phyloP scores from a whole-genome alignment of 2,329 filamentous ascomycete genomes.

The Xylaria sp. region DNA sequence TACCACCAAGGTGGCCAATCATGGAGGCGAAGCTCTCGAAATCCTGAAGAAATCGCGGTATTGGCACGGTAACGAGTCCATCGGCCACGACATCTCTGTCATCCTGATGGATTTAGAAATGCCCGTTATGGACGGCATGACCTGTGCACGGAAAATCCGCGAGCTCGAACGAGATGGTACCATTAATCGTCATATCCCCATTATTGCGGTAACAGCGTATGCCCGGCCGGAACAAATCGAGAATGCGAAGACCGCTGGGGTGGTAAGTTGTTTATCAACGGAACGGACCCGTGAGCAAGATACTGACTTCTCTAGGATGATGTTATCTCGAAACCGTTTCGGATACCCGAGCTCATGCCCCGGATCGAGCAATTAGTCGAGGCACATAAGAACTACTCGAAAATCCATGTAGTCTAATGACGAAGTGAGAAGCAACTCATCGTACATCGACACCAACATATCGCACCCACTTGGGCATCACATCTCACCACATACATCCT shows the following conservation, averaged over 20 bases:
- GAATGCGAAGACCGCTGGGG: slow-evolving; percentile 65
- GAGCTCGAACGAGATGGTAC: slow-evolving; percentile 59
- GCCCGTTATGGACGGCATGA: slow-evolving; percentile 78
- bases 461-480: too few relatives aligned
- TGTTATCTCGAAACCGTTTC: slow-evolving; percentile 75
- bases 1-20: slow-evolving; percentile 57
- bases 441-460: too few relatives aligned
- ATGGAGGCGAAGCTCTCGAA: slow-evolving; percentile 58
- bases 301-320: slow-evolving; percentile 50
- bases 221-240: slow-evolving; percentile 69
- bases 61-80: slow-evolving; percentile 45
- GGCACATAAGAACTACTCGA: slow-evolving; percentile 3
- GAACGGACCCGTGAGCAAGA: not conserved
- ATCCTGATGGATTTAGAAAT: slow-evolving; percentile 80
- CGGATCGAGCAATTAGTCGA: slow-evolving; percentile 56
- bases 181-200: slow-evolving; percentile 62
- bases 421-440: not conserved
- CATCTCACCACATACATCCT: too few relatives aligned
- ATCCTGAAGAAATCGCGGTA: slow-evolving; percentile 51
- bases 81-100: slow-evolving; percentile 54
- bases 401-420: slow-evolving; percentile 2
- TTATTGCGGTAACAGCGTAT: slow-evolving; percentile 80
- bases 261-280: slow-evolving; percentile 45
- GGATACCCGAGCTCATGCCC: slow-evolving; percentile 63
- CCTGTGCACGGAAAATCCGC: slow-evolving; percentile 64